Percentiles rank a stretch among this genome's conserved stretches.
phyloP scores from a whole-genome alignment of 441 rosid species.

The Daphne laureola region DNA sequence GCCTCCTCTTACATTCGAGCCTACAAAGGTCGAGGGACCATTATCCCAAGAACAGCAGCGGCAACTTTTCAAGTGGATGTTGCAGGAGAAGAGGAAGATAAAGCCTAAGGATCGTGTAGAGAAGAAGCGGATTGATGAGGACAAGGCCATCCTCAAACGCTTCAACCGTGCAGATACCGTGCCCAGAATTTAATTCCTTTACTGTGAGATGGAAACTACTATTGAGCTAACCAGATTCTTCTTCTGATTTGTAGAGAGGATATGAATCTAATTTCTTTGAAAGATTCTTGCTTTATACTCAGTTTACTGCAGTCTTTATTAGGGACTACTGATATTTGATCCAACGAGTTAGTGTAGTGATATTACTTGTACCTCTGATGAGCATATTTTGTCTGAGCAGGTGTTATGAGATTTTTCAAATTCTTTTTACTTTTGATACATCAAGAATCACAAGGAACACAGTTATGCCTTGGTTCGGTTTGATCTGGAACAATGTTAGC shows the following conservation, averaged over 20 bases:
- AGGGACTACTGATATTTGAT: no score
- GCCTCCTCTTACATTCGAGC: conserved; percentile 19
- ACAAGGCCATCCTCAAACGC: conserved; percentile 61
- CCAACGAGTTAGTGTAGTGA: no score
- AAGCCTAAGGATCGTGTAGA: conserved; percentile 41
- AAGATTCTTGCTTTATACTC: no score
- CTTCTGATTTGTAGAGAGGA: conserved; percentile 1
- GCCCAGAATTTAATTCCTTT: conserved; percentile 32
- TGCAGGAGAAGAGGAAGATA: conserved; percentile 68
- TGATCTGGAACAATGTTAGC: no score
- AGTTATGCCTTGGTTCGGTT: no score
- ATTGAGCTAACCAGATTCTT: conserved; percentile 6
- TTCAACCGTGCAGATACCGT: conserved; percentile 44
- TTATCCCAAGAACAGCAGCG: conserved; percentile 65
- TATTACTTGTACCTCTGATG: no score
- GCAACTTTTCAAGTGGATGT: conserved; percentile 68
- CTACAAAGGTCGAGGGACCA: conserved; percentile 34
- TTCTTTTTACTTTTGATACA: no score
- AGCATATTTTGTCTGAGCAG: no score
- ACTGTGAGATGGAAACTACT: no score
- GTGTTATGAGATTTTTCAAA: no score
- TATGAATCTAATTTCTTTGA: conserved; percentile 1
- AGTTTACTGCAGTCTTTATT: no score
- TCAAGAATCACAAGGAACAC: no score
- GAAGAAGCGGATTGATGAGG: conserved; percentile 51